Evolutionary conservation across 257 asterid genomes (phyloP), one percentile per base, ranked within the genome.

Genomic region (Dorcoceras hygrometricum): DNA sequence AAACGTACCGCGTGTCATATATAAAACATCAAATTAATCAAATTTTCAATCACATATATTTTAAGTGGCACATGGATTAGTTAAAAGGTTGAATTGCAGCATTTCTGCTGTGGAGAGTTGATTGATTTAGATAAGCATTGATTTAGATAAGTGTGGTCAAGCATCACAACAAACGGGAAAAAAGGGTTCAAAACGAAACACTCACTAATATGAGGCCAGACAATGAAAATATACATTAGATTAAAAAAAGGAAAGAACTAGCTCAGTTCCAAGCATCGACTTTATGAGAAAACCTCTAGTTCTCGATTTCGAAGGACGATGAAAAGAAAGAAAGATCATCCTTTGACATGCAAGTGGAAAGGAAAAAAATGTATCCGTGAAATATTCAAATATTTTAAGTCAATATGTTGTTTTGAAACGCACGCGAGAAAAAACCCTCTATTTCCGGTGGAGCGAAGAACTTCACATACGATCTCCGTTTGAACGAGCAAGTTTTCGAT

Each of bases 361-460:
- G 20, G n/a, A n/a, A 46, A 16, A 46, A 46, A 11, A 19, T 39
- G 1, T 39, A 14, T 19, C n/a, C n/a, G 19, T 34, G 0, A 20
- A 8, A 58, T n/a, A n/a, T n/a, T 22, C 28, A 3, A 57, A 48
- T 6, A 5, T 8, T 29, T 59, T 7, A 50, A 60, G 14, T 24
- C 43, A 70, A 73, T 1, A 57, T 9, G 23, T 67, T 62, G 27
- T 73, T 73, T 23, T 54, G 59, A 75, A 78, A 59, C 50, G 82
- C 81, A 48, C 34, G 23, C 31, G 65, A 60, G 76, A 82, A 87
- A 39, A 87, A 87, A 9, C 32, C 23, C 55, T 87, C 95, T 8
- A 87, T 20, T 7, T 87, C 86, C 9, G 83, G 83, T 53, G 89
- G 66, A 23, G 74, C 66, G 54, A 72, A 87, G 22, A 76, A 65